Base-by-base conservation (phyloP, 768 basidiomycete genomes). In the Cystofilobasidium macerans region DNA sequence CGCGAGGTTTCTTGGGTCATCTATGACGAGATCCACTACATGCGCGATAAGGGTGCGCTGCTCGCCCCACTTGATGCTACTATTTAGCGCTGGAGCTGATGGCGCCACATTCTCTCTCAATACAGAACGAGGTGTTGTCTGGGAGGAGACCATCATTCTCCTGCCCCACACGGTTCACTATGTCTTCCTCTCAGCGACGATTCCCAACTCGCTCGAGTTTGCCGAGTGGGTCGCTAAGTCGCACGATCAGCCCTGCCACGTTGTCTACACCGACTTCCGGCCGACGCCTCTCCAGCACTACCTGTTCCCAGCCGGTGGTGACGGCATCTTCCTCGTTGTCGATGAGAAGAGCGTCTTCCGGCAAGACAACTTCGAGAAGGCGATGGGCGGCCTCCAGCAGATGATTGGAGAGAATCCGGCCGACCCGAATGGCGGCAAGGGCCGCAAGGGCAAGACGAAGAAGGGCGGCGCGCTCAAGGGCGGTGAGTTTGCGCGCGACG, bases 1-100 rank as follows among this genome's bases (percentile, higher is more conserved):
- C 88, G 95, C 64, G 95, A 99, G 79, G 94, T 99, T n/a, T 92
- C 93, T 0, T 99, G 95, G 95, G 94, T 98, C 64, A 84, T 99
- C 70, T 99, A 98, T 76, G 95, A 99, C 74, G 95, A 99, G 78
- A 95, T 99, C 69, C 95, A 99, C 75, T 99, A 98, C 78, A 99
- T 98, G 95, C 86, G 95, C 68, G 95, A 98, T 80, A 91, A 91
- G 73, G 79, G 79, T 79, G 6, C 28, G 59, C 14, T 9, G 22
- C 12, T 53, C 18, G 35, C 35, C 26, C 24, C 5, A 28, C 45
- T 7, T 22, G 28, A 28, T n/a, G 16, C 43, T 16, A 3, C 26
- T 13, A 20, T 61, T 20, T n/a, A n/a, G n/a, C n/a, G n/a, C n/a
- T n/a, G 7, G 60, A 12, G 22, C 36, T 43, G 42, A 11, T 42